Evolutionary conservation across 192 early-diverging fungal genomes (phyloP), one percentile per base, ranked within the genome.

Genomic region (Backusella parvicylindrica): DNA sequence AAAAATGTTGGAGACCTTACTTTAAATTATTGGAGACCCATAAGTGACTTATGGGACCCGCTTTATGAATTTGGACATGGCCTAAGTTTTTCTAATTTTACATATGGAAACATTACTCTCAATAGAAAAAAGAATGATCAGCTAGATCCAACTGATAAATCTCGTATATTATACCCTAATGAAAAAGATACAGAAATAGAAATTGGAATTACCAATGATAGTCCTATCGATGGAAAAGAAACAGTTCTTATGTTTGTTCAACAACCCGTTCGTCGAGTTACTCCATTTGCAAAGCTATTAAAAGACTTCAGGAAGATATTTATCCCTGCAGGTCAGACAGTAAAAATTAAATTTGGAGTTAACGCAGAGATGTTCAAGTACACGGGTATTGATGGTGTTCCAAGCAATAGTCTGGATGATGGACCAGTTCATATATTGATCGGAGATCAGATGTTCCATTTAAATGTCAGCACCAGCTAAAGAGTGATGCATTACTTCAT

Each of bases 21-120:
- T 8, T 56, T 82, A 6, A 82, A 77, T 53, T 82, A 82, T 41
- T 82, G 80, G 37, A 73, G 79, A 15, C 71, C 75, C 3, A 75
- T 79, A 0, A 68, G 78, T 28, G 81, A 84, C 40, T 32, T 72
- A 3, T 89, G 89, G 69, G 74, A 83, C 12, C 89, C 87, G 2
- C 74, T 83, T n/a, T 91, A 81, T 49, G 71, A 88, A 4, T 91
- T 91, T 56, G 83, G 88, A 26, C 81, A 81, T 28, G 89, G 90
- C 12, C 69, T 89, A 4, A 84, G 85, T 9, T 91, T 90, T 73
- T 79, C 85, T 0, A 65, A 67, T 12, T 73, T 89, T 38, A 71
- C 56, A 1, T 91, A 89, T 73, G 78, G 80, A 18, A 81, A 83
- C 32, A 49, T 91, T 33, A 75, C 72, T 28, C 38, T 75, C 6